These are phyloP conservation scores for Wickerhamiella vanderwaltii DNA, from an alignment of 805 yeast genomes.

Conservation along the genomic window DNA sequence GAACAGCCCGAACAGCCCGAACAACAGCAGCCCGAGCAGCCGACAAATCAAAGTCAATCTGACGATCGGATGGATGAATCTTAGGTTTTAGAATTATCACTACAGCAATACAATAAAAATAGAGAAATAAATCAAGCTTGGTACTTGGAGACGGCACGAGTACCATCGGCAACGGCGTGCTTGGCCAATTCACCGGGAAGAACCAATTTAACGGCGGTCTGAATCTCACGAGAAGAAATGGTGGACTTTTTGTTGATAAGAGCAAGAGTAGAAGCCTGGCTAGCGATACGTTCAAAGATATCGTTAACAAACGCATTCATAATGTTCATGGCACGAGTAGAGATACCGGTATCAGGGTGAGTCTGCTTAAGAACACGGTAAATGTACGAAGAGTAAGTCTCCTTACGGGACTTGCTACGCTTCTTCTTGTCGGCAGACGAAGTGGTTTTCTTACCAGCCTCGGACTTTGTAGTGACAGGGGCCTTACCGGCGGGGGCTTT, in stretches of 20 bases:
- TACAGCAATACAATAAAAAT: slow-evolving; percentile 5
- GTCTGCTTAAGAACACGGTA: slow-evolving; percentile 98
- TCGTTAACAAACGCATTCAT: slow-evolving; percentile 98
- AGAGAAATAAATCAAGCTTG: slow-evolving; percentile 42
- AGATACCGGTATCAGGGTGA: slow-evolving; percentile 99
- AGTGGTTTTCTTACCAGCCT: slow-evolving; percentile 82
- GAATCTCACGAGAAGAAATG: slow-evolving; percentile 95
- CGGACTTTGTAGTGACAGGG: slow-evolving; percentile 69
- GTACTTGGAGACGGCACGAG: slow-evolving; percentile 95
- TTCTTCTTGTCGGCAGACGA: slow-evolving; percentile 72
- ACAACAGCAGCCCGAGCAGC: slow-evolving; percentile 12
- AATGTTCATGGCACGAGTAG: slow-evolving; percentile 97
- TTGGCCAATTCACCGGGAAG: slow-evolving; percentile 98
- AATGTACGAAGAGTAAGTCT: slow-evolving; percentile 94
- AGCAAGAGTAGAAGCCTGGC: slow-evolving; percentile 96
- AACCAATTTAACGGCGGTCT: slow-evolving; percentile 95
- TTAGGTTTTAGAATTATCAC: background rate
- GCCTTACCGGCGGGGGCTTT: slow-evolving; percentile 62
- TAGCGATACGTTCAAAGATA: slow-evolving; percentile 94
- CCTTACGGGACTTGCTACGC: slow-evolving; percentile 93
- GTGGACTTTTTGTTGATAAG: slow-evolving; percentile 98
- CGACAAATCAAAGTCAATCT: slow-evolving; percentile 16
- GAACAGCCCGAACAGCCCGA: too few species aligned
- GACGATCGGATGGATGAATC: background rate
- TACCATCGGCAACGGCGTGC: slow-evolving; percentile 98